Percentiles rank a stretch among this genome's conserved stretches.
These are phyloP conservation scores for Chaetomium tenue DNA, from an alignment of 495 filamentous ascomycete species.

Conservation along the genomic window DNA sequence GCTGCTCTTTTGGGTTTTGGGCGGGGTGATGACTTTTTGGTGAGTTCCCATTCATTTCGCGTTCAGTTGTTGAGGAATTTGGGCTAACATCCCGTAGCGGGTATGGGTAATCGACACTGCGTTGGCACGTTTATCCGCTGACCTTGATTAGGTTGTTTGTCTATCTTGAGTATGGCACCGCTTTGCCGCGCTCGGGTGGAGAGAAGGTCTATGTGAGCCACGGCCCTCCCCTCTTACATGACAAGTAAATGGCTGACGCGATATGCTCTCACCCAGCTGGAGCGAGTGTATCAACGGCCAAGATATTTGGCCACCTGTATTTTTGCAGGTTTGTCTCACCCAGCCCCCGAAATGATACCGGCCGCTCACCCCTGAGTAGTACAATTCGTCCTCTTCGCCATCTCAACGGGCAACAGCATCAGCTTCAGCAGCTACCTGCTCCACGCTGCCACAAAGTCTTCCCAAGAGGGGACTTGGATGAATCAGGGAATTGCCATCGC, in stretches of 20 bases:
- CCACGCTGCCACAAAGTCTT: constrained; percentile 22
- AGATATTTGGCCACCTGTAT: constrained; percentile 39
- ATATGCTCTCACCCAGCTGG: constrained; percentile 22
- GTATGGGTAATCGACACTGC: constrained; percentile 8
- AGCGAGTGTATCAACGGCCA: constrained; percentile 37
- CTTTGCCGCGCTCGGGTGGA: constrained; percentile 36
- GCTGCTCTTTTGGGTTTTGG: constrained; percentile 36
- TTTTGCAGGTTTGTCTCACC: constrained; percentile 29
- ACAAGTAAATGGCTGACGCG: background rate
- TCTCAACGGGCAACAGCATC: constrained; percentile 37
- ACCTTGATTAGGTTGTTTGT: constrained; percentile 33
- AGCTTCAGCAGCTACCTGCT: constrained; percentile 39
- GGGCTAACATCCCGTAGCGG: constrained; percentile 20
- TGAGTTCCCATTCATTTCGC: constrained; percentile 10
- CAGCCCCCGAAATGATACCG: background rate
- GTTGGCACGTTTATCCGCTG: background rate
- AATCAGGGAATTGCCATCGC: constrained; percentile 37
- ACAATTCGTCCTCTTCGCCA: constrained; percentile 43
- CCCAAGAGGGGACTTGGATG: constrained; percentile 31
- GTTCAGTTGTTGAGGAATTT: background rate
- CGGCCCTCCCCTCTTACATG: background rate
- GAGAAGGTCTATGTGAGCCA: constrained; percentile 39
- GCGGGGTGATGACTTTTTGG: constrained; percentile 38
- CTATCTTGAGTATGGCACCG: constrained; percentile 40
- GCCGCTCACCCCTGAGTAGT: constrained; percentile 24